Percentiles rank a stretch among this genome's conserved stretches.
Evolutionary conservation across 2,329 filamentous ascomycete genomes (phyloP).

Genomic region (Tolypocladium tundrense): DNA sequence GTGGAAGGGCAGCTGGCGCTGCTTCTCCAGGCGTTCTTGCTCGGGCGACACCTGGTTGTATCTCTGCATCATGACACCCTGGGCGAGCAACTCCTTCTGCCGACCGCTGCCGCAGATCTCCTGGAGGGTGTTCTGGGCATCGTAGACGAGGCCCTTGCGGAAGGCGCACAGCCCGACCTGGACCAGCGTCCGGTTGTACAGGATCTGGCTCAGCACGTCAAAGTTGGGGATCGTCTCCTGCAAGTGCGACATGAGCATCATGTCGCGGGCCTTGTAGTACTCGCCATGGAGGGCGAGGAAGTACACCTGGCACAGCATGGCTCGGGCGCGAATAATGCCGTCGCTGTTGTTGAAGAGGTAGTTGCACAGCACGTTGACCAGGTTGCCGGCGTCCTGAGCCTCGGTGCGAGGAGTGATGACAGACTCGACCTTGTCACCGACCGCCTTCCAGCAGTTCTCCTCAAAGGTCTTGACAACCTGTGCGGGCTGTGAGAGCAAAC

Average conservation of each 20-base stretch:
- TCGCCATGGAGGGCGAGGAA: conserved; percentile 95
- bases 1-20: conserved; percentile 97
- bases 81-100: conserved; percentile 94
- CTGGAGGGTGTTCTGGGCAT: conserved; percentile 93
- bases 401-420: conserved; percentile 65
- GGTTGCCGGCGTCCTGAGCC: conserved; percentile 56
- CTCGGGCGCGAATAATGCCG: conserved; percentile 88
- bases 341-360: conserved; percentile 93
- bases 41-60: conserved; percentile 95
- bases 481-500: conserved; percentile 47
- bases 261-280: conserved; percentile 95
- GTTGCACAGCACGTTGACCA: conserved; percentile 83
- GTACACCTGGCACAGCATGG: conserved; percentile 98
- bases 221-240: conserved; percentile 96
- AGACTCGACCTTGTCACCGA: conserved; percentile 62
- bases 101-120: conserved; percentile 96
- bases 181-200: conserved; percentile 96
- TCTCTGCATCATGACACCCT: conserved; percentile 96
- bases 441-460: conserved; percentile 82
- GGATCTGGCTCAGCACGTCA: conserved; percentile 92
- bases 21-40: conserved; percentile 93
- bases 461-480: conserved; percentile 90
- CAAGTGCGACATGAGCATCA: conserved; percentile 99
- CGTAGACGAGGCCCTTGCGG: conserved; percentile 91
- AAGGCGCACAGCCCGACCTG: conserved; percentile 98